phyloP scores from a whole-genome alignment of 768 basidiomycete species.

The Termitomyces titanicus region DNA sequence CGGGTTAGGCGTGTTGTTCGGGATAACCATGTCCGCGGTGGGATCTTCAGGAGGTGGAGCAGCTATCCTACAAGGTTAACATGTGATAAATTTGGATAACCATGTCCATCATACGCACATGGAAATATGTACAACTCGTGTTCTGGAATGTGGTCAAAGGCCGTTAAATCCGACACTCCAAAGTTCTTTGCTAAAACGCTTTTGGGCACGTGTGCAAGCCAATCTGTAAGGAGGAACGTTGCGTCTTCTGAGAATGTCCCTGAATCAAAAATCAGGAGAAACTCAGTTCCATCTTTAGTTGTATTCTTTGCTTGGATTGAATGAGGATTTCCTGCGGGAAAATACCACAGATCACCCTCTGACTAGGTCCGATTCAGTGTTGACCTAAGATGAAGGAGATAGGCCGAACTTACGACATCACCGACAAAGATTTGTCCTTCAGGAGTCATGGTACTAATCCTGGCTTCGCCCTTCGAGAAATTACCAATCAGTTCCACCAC shows the following conservation, averaged over 20 bases:
- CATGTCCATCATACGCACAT: constrained; percentile 15
- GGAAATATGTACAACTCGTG: constrained; percentile 53
- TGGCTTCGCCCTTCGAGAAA: constrained; percentile 34
- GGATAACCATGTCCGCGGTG: constrained; percentile 41
- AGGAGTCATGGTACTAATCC: constrained; percentile 49
- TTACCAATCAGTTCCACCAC: background rate
- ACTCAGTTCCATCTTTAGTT: constrained; percentile 44
- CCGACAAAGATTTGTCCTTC: constrained; percentile 50
- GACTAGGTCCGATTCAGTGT: constrained; percentile 4
- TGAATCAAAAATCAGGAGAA: constrained; percentile 43
- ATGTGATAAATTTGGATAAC: background rate
- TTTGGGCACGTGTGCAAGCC: constrained; percentile 57
- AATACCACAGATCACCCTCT: constrained; percentile 53
- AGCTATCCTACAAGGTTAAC: constrained; percentile 21
- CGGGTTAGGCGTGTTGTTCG: constrained; percentile 46
- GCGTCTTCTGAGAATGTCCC: constrained; percentile 51
- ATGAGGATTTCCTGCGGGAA: constrained; percentile 55
- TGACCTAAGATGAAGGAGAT: background rate
- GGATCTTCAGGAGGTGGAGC: constrained; percentile 38
- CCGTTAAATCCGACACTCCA: constrained; percentile 32
- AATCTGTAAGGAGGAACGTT: constrained; percentile 62
- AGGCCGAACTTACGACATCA: constrained; percentile 39
- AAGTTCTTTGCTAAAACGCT: constrained; percentile 62
- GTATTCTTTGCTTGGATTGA: constrained; percentile 51
- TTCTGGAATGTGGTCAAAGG: constrained; percentile 53